Percentiles rank a stretch among this genome's conserved stretches.
These are phyloP conservation scores for Cinnamomum chago DNA, from an alignment of 164 flowering plant genomes.

Conservation along the genomic window DNA sequence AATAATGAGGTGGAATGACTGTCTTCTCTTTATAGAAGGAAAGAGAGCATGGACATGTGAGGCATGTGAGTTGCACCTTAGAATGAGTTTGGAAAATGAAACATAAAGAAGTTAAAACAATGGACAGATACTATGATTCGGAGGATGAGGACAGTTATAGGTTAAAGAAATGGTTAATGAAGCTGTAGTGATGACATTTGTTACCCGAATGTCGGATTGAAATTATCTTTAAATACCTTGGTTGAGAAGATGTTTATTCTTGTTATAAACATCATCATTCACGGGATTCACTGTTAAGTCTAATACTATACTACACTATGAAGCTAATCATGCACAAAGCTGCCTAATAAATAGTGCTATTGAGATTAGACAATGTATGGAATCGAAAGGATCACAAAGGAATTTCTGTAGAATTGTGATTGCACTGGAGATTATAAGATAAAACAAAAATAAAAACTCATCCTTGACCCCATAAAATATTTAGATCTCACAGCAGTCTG, in stretches of 20 bases:
- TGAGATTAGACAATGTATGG: not conserved
- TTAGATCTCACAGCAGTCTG: no score
- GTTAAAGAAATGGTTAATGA: constrained; percentile 1
- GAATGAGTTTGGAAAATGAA: not conserved
- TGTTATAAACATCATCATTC: no score
- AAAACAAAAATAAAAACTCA: no score
- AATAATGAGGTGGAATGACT: not conserved
- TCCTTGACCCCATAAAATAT: no score
- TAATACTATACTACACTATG: not conserved
- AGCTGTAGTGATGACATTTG: not conserved
- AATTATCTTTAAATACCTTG: not conserved
- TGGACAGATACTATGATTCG: not conserved
- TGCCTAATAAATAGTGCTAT: not conserved
- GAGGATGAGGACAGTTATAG: not conserved
- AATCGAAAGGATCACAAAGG: no score
- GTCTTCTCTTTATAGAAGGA: not conserved
- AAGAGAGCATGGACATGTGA: not conserved
- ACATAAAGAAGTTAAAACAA: not conserved
- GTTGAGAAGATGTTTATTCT: not conserved
- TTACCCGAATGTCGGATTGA: not conserved
- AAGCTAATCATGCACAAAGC: not conserved
- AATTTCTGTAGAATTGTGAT: no score
- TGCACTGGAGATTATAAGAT: no score
- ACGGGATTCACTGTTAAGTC: not conserved
- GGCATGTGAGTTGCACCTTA: constrained; percentile 7